Evolutionary conservation across 345 rosid species (phyloP).

Genomic region (Acer negundo): DNA sequence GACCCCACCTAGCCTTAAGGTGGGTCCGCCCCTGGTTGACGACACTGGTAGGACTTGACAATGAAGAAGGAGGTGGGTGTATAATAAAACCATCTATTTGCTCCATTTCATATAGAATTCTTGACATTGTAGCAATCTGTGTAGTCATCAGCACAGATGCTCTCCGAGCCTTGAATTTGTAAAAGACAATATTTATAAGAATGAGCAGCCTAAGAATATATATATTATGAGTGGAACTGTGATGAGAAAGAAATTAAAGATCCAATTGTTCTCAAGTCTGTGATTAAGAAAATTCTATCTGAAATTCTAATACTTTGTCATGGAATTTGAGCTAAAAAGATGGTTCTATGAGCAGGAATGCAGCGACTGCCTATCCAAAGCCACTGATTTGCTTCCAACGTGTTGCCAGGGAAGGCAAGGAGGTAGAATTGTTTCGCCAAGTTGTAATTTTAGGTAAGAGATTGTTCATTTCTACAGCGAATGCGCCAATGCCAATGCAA

Average conservation of each 20-base stretch:
- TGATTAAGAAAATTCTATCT: not conserved
- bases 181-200: not conserved
- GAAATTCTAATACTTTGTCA: conserved; percentile 11
- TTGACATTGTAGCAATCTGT: conserved; percentile 30
- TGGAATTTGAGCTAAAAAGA: conserved; percentile 16
- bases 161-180: not conserved
- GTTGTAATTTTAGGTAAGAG: conserved; percentile 7
- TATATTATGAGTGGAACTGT: conserved; percentile 14
- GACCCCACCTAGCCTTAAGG: too few species aligned
- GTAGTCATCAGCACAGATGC: not conserved
- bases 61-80: too few species aligned
- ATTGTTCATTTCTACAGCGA: not conserved
- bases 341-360: not conserved
- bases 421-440: too few species aligned
- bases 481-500: not conserved
- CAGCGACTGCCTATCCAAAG: too few species aligned
- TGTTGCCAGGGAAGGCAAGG: too few species aligned
- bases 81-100: too few species aligned
- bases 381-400: not conserved
- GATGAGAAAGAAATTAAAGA: not conserved
- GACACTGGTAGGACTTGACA: too few species aligned
- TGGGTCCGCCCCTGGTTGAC: too few species aligned
- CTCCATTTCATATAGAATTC: too few species aligned
- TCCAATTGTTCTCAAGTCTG: not conserved
- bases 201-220: not conserved